A percentile compares a stretch with the other conserved stretches of the same genome.
phyloP scores from a whole-genome alignment of 805 yeast species.

The Zygoascus bituminiphila region DNA sequence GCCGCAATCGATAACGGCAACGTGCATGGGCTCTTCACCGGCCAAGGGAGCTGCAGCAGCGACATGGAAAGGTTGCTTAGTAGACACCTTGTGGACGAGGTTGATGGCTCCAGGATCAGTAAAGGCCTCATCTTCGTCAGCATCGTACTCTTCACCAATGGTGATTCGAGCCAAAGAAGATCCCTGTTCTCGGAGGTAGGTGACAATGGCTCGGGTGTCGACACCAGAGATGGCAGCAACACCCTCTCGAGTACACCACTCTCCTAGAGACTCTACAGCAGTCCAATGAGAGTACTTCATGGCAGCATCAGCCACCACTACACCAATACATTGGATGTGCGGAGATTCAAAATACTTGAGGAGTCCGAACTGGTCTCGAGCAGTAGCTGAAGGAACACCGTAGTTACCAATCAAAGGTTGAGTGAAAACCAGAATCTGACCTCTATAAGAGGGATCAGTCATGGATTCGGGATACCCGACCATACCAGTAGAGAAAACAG shows the following conservation, averaged over 20 bases:
- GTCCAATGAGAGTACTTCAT: conserved; percentile 98
- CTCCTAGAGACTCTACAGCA: conserved; percentile 89
- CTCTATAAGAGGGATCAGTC: conserved; percentile 97
- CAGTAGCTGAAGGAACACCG: conserved; percentile 87
- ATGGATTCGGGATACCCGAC: conserved; percentile 98
- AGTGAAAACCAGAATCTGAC: conserved; percentile 93
- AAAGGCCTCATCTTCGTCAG: conserved; percentile 84
- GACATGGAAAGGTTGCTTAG: conserved; percentile 90
- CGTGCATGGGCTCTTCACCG: conserved; percentile 51
- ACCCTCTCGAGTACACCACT: conserved; percentile 95
- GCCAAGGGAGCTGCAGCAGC: conserved; percentile 44
- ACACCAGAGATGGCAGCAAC: conserved; percentile 96
- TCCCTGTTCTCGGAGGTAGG: conserved; percentile 91
- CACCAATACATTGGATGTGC: conserved; percentile 86
- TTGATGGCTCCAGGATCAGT: conserved; percentile 86
- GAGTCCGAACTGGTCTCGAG: conserved; percentile 74
- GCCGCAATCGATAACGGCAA: conserved; percentile 96
- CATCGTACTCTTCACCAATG: conserved; percentile 85
- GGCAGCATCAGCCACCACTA: conserved; percentile 93
- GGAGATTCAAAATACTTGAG: conserved; percentile 90
- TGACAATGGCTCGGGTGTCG: conserved; percentile 91
- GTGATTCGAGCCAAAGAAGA: conserved; percentile 87
- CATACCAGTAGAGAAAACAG: conserved; percentile 94
- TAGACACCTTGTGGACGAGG: conserved; percentile 86
- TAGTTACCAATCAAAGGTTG: conserved; percentile 97